Base-by-base conservation (phyloP, 495 filamentous ascomycete genomes). In the Viridothelium virens region DNA sequence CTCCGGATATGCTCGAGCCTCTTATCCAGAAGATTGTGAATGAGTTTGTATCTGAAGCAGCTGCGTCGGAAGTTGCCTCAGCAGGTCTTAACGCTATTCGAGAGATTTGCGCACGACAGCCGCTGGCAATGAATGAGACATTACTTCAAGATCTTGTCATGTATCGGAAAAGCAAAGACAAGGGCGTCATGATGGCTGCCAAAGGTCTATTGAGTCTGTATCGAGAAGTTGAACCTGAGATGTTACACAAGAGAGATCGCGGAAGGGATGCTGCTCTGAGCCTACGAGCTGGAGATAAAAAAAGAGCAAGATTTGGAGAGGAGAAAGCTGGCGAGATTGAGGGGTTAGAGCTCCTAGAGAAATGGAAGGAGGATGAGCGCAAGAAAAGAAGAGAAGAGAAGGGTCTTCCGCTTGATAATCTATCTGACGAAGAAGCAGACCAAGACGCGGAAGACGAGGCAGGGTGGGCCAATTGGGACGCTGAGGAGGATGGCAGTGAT, bases 131-230 rank as follows among this genome's bases (percentile, higher is more conserved):
- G 89, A 91, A 89, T 68, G 89, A 96, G 67, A 96, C 93, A 0
- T 80, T 97, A 12, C 80, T 99, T n/a, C 94, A 97, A 75, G 94
- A 98, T 79, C 78, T 99, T 41, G 91, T 97, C 14, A 86, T 92
- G 85, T 99, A 99, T 77, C 84, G 91, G 66, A 96, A 93, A 78
- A 94, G 90, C 74, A 97, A 97, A 72, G 95, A 99, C 73, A 97
- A 97, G 77, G 92, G 92, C 67, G 91, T 95, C 12, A 89, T 95
- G 82, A 97, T 99, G 93, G 95, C 93, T 16, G 91, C 92, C 12
- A 90, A 92, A 72, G 92, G 92, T 65, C 79, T 99, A 14, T 84
- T 97, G 62, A 88, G 89, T 69, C 82, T 99, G 2, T 99, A 92
- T 77, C 83, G 95, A 64, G 92, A 97, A 71, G 86, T 96, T 34